These are phyloP conservation scores for Vitis rotundifolia DNA, from an alignment of 164 flowering plant genomes.

Conservation along the genomic window DNA sequence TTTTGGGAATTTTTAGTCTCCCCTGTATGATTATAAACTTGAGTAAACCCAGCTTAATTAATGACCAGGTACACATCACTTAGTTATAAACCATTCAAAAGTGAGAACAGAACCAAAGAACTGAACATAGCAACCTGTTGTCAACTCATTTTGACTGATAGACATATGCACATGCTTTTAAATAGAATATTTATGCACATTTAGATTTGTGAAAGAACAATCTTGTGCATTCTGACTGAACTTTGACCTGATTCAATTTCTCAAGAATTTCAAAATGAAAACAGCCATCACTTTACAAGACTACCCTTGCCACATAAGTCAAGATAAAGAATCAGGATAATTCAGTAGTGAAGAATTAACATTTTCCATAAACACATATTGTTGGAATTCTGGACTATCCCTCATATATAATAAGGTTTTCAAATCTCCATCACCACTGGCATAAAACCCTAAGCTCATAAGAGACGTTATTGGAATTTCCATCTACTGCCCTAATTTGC, in stretches of 20 bases:
- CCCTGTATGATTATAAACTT: no score
- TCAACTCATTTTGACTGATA: not conserved
- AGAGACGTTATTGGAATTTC: no score
- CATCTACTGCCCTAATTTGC: no score
- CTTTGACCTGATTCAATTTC: not conserved
- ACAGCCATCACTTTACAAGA: not conserved
- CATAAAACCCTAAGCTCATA: no score
- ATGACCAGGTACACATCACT: not conserved
- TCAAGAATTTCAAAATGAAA: not conserved
- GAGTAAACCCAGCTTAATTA: not conserved
- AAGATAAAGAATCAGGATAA: not conserved
- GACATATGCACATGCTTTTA: not conserved
- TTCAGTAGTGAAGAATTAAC: not conserved
- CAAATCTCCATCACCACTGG: no score
- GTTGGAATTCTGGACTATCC: no score
- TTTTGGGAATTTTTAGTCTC: not conserved
- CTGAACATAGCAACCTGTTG: not conserved
- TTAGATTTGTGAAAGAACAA: not conserved
- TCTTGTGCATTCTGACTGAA: no score
- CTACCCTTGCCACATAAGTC: not conserved
- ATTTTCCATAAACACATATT: no score
- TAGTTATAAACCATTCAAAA: not conserved
- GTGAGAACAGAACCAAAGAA: not conserved
- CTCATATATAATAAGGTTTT: no score
- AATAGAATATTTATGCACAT: not conserved